These are phyloP conservation scores for Plasmodium billcollinsi DNA, from an alignment of 169 alveolate species.

Conservation along the genomic window DNA sequence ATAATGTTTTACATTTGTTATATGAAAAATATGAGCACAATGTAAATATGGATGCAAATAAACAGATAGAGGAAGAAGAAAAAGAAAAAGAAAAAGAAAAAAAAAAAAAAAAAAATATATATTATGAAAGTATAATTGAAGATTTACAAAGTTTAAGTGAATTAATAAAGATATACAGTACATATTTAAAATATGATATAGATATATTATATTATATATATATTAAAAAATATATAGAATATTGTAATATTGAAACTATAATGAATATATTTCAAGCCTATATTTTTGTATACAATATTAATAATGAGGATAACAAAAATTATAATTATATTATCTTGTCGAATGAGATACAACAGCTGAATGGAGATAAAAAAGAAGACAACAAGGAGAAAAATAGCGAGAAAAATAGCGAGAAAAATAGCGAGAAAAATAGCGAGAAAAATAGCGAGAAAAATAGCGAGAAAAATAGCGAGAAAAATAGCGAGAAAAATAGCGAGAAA, in stretches of 20 bases:
- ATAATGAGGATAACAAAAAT: constrained; percentile 37
- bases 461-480: too few species aligned
- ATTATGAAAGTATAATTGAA: constrained; percentile 7
- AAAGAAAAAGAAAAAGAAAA: not conserved
- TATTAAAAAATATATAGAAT: constrained; percentile 36
- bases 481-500: too few species aligned
- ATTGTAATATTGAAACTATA: constrained; percentile 46
- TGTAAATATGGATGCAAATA: not conserved
- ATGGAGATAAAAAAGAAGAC: too few species aligned
- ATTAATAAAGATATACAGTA: constrained; percentile 47
- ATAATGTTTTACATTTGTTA: constrained; percentile 34
- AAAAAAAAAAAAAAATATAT: not conserved
- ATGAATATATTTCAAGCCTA: constrained; percentile 31
- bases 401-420: too few species aligned
- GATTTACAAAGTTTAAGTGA: constrained; percentile 70
- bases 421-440: too few species aligned
- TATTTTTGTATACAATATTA: constrained; percentile 47
- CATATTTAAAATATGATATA: constrained; percentile 19
- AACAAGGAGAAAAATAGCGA: too few species aligned
- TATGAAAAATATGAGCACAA: constrained; percentile 22
- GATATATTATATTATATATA: constrained; percentile 46
- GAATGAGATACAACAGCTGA: too few species aligned
- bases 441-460: too few species aligned
- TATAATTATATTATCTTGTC: not conserved
- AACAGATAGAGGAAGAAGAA: not conserved